Percentiles rank a stretch among this genome's conserved stretches.
Conservation (phyloP, 441 rosid genomes). For the Erodium texanum region DNA sequence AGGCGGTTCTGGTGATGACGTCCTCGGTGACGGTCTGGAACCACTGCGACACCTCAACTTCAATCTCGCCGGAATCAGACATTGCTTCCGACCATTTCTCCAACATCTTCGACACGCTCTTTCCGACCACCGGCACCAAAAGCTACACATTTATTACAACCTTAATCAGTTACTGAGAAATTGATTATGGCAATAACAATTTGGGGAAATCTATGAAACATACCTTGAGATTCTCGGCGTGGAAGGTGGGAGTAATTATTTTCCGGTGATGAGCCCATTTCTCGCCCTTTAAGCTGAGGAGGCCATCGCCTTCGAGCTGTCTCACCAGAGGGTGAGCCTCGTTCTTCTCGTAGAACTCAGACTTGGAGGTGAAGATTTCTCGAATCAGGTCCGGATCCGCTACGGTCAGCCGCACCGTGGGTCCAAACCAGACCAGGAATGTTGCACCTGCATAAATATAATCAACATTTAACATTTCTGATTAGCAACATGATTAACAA, state of each 20-base stretch:
- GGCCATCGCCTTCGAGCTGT: slow-evolving; percentile 96
- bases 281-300: slow-evolving; percentile 80
- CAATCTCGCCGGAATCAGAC: slow-evolving; percentile 38
- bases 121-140: slow-evolving; percentile 68
- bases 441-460: slow-evolving; percentile 35
- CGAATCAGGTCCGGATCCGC: slow-evolving; percentile 85
- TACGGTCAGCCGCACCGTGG: slow-evolving; percentile 75
- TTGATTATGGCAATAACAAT: too few relatives aligned
- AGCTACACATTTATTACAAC: slow-evolving; percentile 24
- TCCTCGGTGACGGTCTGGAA: slow-evolving; percentile 76
- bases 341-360: slow-evolving; percentile 69
- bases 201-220: not conserved
- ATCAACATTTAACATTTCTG: too few relatives aligned
- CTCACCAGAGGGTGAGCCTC: slow-evolving; percentile 84
- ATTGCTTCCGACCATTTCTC: slow-evolving; percentile 53
- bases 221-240: slow-evolving; percentile 93
- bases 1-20: slow-evolving; percentile 64
- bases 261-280: slow-evolving; percentile 93
- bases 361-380: slow-evolving; percentile 68
- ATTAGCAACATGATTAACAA: too few relatives aligned
- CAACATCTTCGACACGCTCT: slow-evolving; percentile 61
- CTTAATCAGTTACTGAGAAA: not conserved
- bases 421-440: slow-evolving; percentile 94
- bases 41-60: slow-evolving; percentile 72
- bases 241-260: slow-evolving; percentile 75